Evolutionary conservation across 2,329 filamentous ascomycete species (phyloP), one percentile per base, ranked within the genome.

Genomic region (Diaporthe australafricana): DNA sequence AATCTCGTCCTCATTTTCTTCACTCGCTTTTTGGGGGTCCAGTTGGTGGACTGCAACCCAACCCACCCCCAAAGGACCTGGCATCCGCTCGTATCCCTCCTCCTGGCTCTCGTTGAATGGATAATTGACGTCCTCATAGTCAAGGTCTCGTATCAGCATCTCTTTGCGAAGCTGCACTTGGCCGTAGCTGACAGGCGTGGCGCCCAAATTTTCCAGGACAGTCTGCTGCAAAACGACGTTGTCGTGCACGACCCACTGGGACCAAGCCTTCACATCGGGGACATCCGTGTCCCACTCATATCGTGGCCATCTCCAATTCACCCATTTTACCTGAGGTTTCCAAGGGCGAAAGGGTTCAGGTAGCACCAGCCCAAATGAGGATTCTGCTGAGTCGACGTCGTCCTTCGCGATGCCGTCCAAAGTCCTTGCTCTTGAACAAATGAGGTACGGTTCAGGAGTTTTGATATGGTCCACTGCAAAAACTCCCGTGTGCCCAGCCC

Each of bases 301-400:
- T 27, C 57, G 35, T 17, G 57, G 57, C 57, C 57, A 63, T 38
- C 57, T 63, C 57, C 57, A 63, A 63, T 63, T 63, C 38, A 63
- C 40, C 40, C 57, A 63, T 32, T 35, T 63, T 25, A 63, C 57
- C n/a, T n/a, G 20, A 11, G 38, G 57, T n/a, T n/a, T n/a, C n/a
- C n/a, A n/a, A n/a, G 16, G 57, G 6, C 7, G 20, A 4, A 32
- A 42, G n/a, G 27, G 5, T 12, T 5, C 16, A 14, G 25, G 17
- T 12, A 47, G 25, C 17, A 17, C 25, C 57, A 63, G 12, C 25
- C 57, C 38, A n/a, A 63, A 63, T 47, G 35, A 62, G 12, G 35
- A 40, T 3, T 12, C 14, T n/a, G n/a, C n/a, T n/a, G n/a, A n/a
- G 20, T 16, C 1, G 16, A 25, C 5, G 8, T 20, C 11, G n/a